phyloP scores from a whole-genome alignment of 345 rosid genomes.

The Populus pruinosa region DNA sequence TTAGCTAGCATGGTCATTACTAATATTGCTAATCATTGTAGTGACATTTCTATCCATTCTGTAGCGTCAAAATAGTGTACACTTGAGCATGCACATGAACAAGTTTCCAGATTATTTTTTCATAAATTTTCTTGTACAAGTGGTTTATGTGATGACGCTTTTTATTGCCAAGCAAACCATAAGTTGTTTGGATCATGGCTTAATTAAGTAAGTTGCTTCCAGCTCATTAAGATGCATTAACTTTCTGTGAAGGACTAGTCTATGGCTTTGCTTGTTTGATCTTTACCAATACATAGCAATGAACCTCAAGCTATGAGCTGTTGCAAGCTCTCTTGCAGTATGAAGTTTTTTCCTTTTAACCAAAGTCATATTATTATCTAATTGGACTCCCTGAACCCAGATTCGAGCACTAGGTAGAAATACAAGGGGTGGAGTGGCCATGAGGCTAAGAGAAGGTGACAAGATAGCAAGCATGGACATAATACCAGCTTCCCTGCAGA shows the following conservation, averaged over 20 bases:
- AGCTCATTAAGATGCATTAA: background rate
- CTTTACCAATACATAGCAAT: background rate
- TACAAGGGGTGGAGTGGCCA: conserved; percentile 81
- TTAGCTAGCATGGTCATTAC: background rate
- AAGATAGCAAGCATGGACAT: conserved; percentile 95
- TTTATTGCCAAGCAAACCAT: background rate
- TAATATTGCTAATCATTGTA: background rate
- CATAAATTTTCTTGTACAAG: background rate
- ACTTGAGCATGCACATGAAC: too few relatives aligned
- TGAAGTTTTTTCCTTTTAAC: background rate
- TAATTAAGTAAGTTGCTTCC: background rate
- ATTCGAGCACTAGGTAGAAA: conserved; percentile 81
- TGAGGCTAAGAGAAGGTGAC: conserved; percentile 73
- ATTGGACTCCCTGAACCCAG: conserved; percentile 31
- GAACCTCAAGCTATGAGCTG: background rate
- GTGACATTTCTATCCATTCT: background rate
- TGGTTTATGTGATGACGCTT: background rate
- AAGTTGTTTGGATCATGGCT: background rate
- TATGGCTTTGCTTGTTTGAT: background rate
- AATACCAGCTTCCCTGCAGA: conserved; percentile 55
- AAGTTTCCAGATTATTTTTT: too few relatives aligned
- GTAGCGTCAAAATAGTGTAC: too few relatives aligned
- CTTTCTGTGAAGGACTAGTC: background rate
- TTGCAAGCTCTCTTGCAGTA: background rate
- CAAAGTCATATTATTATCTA: background rate